Conservation (phyloP, 768 basidiomycete genomes). For the Auriscalpium microsporum region DNA sequence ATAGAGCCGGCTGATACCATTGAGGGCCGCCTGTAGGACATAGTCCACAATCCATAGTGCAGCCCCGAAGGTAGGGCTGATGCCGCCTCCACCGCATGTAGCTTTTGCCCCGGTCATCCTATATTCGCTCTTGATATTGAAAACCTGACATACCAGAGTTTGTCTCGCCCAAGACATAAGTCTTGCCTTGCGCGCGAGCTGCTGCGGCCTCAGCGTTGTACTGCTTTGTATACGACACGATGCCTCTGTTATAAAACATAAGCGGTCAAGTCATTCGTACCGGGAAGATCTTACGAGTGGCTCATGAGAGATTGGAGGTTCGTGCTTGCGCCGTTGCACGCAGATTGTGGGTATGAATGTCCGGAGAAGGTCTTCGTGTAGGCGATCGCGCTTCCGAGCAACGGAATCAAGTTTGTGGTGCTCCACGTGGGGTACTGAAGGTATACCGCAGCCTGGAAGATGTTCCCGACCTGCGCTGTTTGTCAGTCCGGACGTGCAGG, state of each 20-base stretch:
- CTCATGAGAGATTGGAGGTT: constrained; percentile 27
- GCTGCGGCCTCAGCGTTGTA: constrained; percentile 27
- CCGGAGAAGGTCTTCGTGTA: constrained; percentile 26
- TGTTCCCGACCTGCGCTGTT: constrained; percentile 22
- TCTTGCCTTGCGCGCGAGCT: constrained; percentile 25
- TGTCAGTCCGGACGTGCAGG: background rate
- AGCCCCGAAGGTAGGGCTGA: constrained; percentile 33
- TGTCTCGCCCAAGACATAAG: constrained; percentile 32
- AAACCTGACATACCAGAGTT: constrained; percentile 26
- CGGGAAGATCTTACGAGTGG: constrained; percentile 22
- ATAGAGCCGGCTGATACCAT: constrained; percentile 29
- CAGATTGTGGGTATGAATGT: constrained; percentile 32
- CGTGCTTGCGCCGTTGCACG: constrained; percentile 29
- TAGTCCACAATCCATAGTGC: constrained; percentile 35
- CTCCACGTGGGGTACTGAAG: constrained; percentile 24
- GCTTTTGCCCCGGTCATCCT: constrained; percentile 14
- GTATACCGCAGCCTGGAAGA: constrained; percentile 31
- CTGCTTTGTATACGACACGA: constrained; percentile 26
- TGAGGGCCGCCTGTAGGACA: constrained; percentile 29
- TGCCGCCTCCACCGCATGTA: constrained; percentile 33
- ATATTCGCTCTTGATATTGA: background rate
- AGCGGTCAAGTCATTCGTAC: background rate
- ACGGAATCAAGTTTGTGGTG: constrained; percentile 23
- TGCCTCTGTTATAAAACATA: constrained; percentile 17
- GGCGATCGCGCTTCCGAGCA: constrained; percentile 20